These are phyloP conservation scores for Quercus wislizeni DNA, from an alignment of 306 rosid genomes.

Conservation along the genomic window DNA sequence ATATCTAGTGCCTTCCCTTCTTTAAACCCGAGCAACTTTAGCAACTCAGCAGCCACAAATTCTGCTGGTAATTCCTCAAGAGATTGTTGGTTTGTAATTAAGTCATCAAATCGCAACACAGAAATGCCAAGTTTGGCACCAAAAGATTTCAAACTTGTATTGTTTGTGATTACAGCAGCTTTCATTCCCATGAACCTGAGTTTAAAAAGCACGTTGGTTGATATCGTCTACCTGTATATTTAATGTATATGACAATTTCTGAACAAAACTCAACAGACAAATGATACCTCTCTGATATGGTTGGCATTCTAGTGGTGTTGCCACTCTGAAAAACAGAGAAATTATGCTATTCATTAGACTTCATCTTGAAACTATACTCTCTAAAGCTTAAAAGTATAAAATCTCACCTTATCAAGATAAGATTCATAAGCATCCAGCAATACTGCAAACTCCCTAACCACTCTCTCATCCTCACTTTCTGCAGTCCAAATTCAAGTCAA, in stretches of 20 bases:
- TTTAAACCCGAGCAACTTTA: slow-evolving; percentile 76
- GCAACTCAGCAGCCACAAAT: slow-evolving; percentile 47
- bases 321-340: slow-evolving; percentile 43
- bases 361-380: slow-evolving; percentile 6
- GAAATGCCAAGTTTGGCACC: slow-evolving; percentile 61
- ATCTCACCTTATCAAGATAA: slow-evolving; percentile 38
- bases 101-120: slow-evolving; percentile 45
- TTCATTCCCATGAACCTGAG: slow-evolving; percentile 97
- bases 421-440: slow-evolving; percentile 64
- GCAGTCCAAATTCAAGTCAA: slow-evolving; percentile 70
- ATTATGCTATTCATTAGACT: not conserved
- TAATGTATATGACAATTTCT: not conserved
- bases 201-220: slow-evolving; percentile 18
- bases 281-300: slow-evolving; percentile 68
- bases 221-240: not conserved
- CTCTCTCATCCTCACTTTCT: slow-evolving; percentile 82
- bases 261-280: slow-evolving; percentile 1
- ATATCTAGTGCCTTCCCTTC: slow-evolving; percentile 54
- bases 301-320: slow-evolving; percentile 23
- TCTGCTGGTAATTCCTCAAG: slow-evolving; percentile 24
- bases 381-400: not conserved
- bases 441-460: slow-evolving; percentile 72
- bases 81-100: slow-evolving; percentile 11
- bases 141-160: slow-evolving; percentile 58
- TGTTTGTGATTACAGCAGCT: slow-evolving; percentile 66